phyloP scores from a whole-genome alignment of 805 yeast genomes.

The Lachancea quebecensis region DNA sequence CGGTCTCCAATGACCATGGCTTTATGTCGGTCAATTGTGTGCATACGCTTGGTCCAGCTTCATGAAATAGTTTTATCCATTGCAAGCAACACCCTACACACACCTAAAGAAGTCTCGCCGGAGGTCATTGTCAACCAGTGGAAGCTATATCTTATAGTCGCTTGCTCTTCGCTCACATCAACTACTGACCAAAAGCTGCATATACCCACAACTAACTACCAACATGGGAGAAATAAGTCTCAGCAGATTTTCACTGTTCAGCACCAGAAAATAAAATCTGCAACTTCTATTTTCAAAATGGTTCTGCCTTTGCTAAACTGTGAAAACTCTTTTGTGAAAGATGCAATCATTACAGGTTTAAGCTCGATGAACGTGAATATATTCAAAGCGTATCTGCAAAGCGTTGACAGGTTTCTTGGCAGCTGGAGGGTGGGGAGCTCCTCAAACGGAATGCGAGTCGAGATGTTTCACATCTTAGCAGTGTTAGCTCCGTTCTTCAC shows the following conservation, averaged over 20 bases:
- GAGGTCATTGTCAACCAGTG: slow-evolving; percentile 77
- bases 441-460: slow-evolving; percentile 48
- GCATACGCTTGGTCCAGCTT: slow-evolving; percentile 80
- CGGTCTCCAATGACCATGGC: slow-evolving; percentile 92
- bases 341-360: slow-evolving; percentile 83
- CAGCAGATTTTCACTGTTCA: slow-evolving; percentile 76
- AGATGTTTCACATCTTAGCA: slow-evolving; percentile 68
- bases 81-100: slow-evolving; percentile 38
- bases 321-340: slow-evolving; percentile 61
- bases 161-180: slow-evolving; percentile 84
- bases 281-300: slow-evolving; percentile 80
- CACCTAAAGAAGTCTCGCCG: slow-evolving; percentile 41
- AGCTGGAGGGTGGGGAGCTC: slow-evolving; percentile 47
- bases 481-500: slow-evolving; percentile 59
- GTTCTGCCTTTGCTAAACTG: slow-evolving; percentile 75
- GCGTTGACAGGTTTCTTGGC: slow-evolving; percentile 53
- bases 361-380: slow-evolving; percentile 88
- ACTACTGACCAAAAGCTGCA: slow-evolving; percentile 79
- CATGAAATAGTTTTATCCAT: slow-evolving; percentile 59
- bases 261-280: slow-evolving; percentile 88
- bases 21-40: slow-evolving; percentile 81
- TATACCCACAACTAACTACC: slow-evolving; percentile 44
- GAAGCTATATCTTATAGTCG: slow-evolving; percentile 83
- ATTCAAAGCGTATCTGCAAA: slow-evolving; percentile 73
- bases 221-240: slow-evolving; percentile 69